Evolutionary conservation across 176 grass and related monocot genomes (phyloP).

Genomic region (Ensete glaucum): DNA sequence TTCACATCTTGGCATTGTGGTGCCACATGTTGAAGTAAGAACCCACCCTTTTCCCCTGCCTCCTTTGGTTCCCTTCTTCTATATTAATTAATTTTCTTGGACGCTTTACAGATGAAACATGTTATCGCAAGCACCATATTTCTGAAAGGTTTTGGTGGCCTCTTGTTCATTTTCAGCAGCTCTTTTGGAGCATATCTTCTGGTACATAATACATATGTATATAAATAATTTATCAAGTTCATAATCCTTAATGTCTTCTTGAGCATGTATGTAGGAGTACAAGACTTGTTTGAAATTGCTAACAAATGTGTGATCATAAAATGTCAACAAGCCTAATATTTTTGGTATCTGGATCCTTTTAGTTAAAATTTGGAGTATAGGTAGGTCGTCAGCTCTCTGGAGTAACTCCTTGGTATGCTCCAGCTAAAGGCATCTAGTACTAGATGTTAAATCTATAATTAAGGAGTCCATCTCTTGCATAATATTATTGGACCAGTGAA

Average conservation of each 20-base stretch:
- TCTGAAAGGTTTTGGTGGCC: conserved; percentile 62
- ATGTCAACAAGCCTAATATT: neutral
- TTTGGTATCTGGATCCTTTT: neutral
- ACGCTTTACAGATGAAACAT: conserved; percentile 45
- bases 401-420: no score
- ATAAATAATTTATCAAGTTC: neutral
- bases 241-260: neutral
- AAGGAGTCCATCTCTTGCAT: neutral
- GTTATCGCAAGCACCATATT: conserved; percentile 45
- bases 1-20: conserved; percentile 23
- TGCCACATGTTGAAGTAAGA: conserved; percentile 47
- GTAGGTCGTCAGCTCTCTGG: no score
- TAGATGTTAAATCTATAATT: neutral
- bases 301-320: no score
- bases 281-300: no score
- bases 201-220: conserved; percentile 14
- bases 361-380: neutral
- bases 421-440: neutral
- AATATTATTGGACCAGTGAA: neutral
- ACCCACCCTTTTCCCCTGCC: neutral
- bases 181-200: conserved; percentile 51
- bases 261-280: neutral
- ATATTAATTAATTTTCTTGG: neutral
- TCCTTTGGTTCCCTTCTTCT: neutral
- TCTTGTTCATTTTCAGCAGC: conserved; percentile 61